Conservation (phyloP, 164 flowering plant genomes). For the Cinnamomum chago region DNA sequence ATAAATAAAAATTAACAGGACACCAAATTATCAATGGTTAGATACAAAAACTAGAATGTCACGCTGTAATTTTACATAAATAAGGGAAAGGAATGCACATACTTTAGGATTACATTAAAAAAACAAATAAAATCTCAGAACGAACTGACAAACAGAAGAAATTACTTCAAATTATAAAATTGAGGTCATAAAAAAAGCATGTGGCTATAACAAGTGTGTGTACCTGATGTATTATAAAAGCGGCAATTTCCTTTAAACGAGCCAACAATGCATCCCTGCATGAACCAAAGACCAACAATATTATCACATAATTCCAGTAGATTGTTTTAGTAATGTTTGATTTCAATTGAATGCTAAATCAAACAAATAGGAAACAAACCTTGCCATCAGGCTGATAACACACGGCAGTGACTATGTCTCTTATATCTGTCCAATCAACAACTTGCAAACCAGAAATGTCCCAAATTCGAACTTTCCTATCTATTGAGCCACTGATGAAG, state of each 20-base stretch:
- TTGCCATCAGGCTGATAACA: slow-evolving; percentile 82
- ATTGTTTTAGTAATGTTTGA: not conserved
- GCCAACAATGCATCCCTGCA: slow-evolving; percentile 80
- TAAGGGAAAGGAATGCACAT: not conserved
- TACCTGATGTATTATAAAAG: slow-evolving; percentile 68
- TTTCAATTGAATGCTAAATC: slow-evolving; percentile 4
- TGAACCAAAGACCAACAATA: slow-evolving; percentile 8
- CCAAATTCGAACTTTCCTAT: slow-evolving; percentile 94
- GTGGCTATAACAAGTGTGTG: not conserved
- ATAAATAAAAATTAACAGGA: too few relatives aligned
- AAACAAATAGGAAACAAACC: slow-evolving; percentile 37
- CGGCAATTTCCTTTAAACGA: slow-evolving; percentile 64
- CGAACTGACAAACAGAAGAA: not conserved
- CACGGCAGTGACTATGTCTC: slow-evolving; percentile 77
- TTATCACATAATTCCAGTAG: not conserved
- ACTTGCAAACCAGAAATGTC: slow-evolving; percentile 57
- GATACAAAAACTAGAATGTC: not conserved
- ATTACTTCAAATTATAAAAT: not conserved
- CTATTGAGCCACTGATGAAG: slow-evolving; percentile 93
- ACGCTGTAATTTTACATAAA: not conserved
- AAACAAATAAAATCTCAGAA: not conserved
- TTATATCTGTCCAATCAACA: slow-evolving; percentile 75
- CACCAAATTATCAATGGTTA: too few relatives aligned
- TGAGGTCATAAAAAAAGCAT: not conserved
- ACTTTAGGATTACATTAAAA: too few relatives aligned